Evolutionary conservation across 2,329 filamentous ascomycete genomes (phyloP).

Genomic region (Diatrype stigma): DNA sequence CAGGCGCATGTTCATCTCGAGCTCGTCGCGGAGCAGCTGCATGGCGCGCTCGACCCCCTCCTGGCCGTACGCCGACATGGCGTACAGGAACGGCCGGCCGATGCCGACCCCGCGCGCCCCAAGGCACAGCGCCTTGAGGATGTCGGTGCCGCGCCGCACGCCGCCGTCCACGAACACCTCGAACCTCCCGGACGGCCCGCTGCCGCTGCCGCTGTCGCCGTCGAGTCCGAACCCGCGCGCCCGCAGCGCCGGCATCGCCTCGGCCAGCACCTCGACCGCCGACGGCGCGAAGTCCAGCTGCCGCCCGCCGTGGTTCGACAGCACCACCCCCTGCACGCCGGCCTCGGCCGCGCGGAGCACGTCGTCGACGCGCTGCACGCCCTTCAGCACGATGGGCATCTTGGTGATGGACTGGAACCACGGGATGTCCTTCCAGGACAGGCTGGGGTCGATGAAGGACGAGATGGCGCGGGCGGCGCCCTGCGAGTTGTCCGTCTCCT

Average conservation of each 20-base stretch:
- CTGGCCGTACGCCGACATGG: constrained; percentile 89
- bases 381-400: constrained; percentile 96
- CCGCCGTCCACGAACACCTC: constrained; percentile 93
- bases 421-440: constrained; percentile 89
- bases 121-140: constrained; percentile 90
- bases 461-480: constrained; percentile 93
- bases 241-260: constrained; percentile 84
- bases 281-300: constrained; percentile 91
- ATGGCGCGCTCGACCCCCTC: constrained; percentile 88
- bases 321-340: constrained; percentile 82
- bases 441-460: constrained; percentile 90
- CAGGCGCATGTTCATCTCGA: constrained; percentile 98
- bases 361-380: constrained; percentile 93
- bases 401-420: constrained; percentile 89
- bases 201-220: too few relatives aligned
- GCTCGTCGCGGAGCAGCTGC: constrained; percentile 89
- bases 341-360: constrained; percentile 80
- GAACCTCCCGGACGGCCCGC: constrained; percentile 66
- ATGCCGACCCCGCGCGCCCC: constrained; percentile 92
- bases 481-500: constrained; percentile 78
- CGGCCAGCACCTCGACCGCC: constrained; percentile 83
- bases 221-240: constrained; percentile 70
- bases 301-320: constrained; percentile 93
- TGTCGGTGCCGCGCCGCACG: constrained; percentile 83
- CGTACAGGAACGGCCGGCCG: constrained; percentile 89